Evolutionary conservation across 345 rosid genomes (phyloP).

Genomic region (Ceriops zippeliana): DNA sequence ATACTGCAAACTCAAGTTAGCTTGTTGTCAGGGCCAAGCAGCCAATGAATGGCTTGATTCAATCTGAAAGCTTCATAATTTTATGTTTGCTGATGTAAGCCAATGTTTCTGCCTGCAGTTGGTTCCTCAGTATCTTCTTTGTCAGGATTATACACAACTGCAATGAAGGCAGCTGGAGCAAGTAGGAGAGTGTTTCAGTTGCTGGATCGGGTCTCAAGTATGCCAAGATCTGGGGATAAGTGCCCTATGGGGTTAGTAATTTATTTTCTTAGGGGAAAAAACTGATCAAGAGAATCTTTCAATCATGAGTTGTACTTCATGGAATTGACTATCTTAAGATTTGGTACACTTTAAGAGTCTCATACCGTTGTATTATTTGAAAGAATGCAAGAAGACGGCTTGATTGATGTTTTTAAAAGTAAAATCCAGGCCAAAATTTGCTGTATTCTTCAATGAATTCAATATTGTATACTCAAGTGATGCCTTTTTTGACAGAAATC

Average conservation of each 20-base stretch:
- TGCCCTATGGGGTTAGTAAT: constrained; percentile 66
- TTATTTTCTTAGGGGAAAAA: neutral
- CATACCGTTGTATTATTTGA: neutral
- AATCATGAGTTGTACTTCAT: neutral
- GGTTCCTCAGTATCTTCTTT: constrained; percentile 81
- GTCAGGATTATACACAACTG: constrained; percentile 74
- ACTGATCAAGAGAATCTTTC: neutral
- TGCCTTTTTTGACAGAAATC: constrained; percentile 46
- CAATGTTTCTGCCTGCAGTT: constrained; percentile 47
- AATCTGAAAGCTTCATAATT: neutral
- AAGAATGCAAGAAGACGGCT: neutral
- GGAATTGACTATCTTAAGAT: neutral
- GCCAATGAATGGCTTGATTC: constrained; percentile 1
- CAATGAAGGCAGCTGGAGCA: constrained; percentile 99
- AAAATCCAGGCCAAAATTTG: neutral
- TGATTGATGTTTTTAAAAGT: neutral
- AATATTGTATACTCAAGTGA: neutral
- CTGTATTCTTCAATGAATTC: neutral
- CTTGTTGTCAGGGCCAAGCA: neutral
- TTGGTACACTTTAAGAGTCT: neutral
- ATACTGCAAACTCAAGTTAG: neutral
- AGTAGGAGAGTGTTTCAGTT: constrained; percentile 93
- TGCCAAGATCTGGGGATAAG: constrained; percentile 73
- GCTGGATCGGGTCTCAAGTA: constrained; percentile 74
- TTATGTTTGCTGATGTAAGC: neutral